phyloP scores from a whole-genome alignment of 805 yeast genomes.

The Cyberlindnera nakhonratchasimensis region DNA sequence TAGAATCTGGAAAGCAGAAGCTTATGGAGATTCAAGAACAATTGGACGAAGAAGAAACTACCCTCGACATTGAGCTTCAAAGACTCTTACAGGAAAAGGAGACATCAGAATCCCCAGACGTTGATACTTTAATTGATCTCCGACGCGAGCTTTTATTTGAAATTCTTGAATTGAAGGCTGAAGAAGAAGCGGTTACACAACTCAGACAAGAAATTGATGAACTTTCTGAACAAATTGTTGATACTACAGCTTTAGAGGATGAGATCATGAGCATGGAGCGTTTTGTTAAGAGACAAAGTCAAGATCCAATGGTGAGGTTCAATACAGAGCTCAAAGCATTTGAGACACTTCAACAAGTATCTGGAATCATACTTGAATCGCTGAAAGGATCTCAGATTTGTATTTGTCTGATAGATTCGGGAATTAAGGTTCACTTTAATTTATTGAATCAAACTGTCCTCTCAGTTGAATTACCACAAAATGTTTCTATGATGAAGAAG shows the following conservation, averaged over 20 bases:
- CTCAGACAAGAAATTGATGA: slow-evolving; percentile 14
- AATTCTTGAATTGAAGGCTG: slow-evolving; percentile 2
- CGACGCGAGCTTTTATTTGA: slow-evolving; percentile 16
- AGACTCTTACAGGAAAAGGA: slow-evolving; percentile 7
- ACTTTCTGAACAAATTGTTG: slow-evolving; percentile 9
- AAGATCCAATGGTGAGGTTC: slow-evolving; percentile 22
- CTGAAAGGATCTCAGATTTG: slow-evolving; percentile 12
- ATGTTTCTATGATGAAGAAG: slow-evolving; percentile 9
- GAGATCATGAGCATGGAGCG: slow-evolving; percentile 15
- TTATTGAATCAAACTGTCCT: slow-evolving; percentile 4
- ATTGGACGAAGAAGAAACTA: neutral
- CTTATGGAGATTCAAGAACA: slow-evolving; percentile 5
- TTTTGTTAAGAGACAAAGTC: slow-evolving; percentile 19
- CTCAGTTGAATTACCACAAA: slow-evolving; percentile 8
- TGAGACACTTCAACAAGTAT: slow-evolving; percentile 12
- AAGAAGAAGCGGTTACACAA: slow-evolving; percentile 1
- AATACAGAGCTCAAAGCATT: slow-evolving; percentile 8
- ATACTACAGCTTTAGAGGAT: slow-evolving; percentile 19
- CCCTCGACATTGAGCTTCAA: slow-evolving; percentile 2
- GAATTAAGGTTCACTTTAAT: slow-evolving; percentile 12
- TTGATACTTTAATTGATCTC: slow-evolving; percentile 9
- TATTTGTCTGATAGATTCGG: slow-evolving; percentile 7
- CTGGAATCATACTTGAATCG: slow-evolving; percentile 16
- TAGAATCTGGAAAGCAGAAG: slow-evolving; percentile 4
- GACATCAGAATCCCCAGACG: slow-evolving; percentile 17